These are phyloP conservation scores for Xylaria sp. DNA, from an alignment of 2,329 filamentous ascomycete species.

Conservation along the genomic window DNA sequence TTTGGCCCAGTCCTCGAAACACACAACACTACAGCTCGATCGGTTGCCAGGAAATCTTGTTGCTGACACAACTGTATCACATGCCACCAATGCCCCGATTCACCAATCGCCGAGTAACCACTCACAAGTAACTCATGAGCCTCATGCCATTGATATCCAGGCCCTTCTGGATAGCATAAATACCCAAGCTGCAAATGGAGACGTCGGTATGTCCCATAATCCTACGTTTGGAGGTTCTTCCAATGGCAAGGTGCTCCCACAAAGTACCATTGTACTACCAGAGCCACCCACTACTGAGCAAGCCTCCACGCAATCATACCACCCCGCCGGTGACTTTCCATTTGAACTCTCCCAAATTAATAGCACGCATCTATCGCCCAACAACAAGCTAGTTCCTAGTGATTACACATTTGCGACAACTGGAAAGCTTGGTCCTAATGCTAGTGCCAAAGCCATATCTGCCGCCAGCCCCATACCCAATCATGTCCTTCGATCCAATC, in stretches of 20 bases:
- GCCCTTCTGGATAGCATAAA: conserved; percentile 47
- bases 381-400: conserved; percentile 49
- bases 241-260: conserved; percentile 42
- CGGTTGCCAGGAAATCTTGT: conserved; percentile 40
- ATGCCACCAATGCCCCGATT: conserved; percentile 11
- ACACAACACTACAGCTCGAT: conserved; percentile 42
- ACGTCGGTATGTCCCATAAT: conserved; percentile 48
- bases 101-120: conserved; percentile 6
- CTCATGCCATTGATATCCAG: conserved; percentile 45
- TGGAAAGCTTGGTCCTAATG: conserved; percentile 39
- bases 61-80: conserved; percentile 26
- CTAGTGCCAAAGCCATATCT: conserved; percentile 46
- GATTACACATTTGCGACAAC: conserved; percentile 51
- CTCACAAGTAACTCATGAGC: conserved; percentile 8
- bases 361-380: conserved; percentile 39
- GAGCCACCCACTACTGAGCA: conserved; percentile 59
- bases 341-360: conserved; percentile 47
- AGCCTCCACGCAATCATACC: conserved; percentile 52
- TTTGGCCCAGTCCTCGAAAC: conserved; percentile 44
- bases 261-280: conserved; percentile 59
- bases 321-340: conserved; percentile 42
- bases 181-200: conserved; percentile 40
- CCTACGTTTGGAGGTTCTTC: conserved; percentile 43
- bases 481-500: conserved; percentile 42
- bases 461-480: conserved; percentile 47